These are phyloP conservation scores for Aspergillus sclerotiicarbonarius DNA, from an alignment of 495 filamentous ascomycete species.

Conservation along the genomic window DNA sequence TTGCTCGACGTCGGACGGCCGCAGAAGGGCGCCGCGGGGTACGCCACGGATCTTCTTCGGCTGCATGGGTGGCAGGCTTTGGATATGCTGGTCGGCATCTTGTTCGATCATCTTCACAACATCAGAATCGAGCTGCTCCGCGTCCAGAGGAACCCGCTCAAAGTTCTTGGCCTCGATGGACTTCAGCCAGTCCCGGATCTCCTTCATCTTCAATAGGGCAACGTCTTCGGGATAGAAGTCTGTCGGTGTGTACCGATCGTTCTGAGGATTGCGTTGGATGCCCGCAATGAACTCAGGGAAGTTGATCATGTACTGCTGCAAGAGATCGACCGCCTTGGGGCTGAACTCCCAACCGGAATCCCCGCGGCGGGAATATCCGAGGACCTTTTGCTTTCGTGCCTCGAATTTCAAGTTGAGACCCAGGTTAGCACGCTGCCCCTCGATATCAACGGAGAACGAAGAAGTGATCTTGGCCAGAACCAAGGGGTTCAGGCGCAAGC, in stretches of 20 bases:
- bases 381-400: slow-evolving; percentile 88
- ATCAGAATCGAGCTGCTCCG: slow-evolving; percentile 91
- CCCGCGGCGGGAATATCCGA: slow-evolving; percentile 88
- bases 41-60: slow-evolving; percentile 65
- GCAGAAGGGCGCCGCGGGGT: slow-evolving; percentile 81
- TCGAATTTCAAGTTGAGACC: slow-evolving; percentile 98
- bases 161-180: slow-evolving; percentile 84
- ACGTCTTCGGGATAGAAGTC: slow-evolving; percentile 78
- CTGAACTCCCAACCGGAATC: slow-evolving; percentile 94
- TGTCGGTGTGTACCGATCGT: slow-evolving; percentile 72
- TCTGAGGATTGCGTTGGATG: slow-evolving; percentile 72
- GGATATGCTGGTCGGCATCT: slow-evolving; percentile 61
- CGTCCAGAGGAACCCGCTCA: slow-evolving; percentile 89
- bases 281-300: slow-evolving; percentile 95
- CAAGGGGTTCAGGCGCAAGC: slow-evolving; percentile 77
- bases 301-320: slow-evolving; percentile 83
- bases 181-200: slow-evolving; percentile 91
- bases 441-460: slow-evolving; percentile 78
- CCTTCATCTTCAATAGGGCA: slow-evolving; percentile 63
- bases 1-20: slow-evolving; percentile 89
- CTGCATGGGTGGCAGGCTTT: slow-evolving; percentile 51
- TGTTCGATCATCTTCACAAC: slow-evolving; percentile 78
- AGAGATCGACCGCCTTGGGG: slow-evolving; percentile 72
- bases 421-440: slow-evolving; percentile 77
- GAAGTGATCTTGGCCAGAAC: slow-evolving; percentile 95